A percentile compares a stretch with the other conserved stretches of the same genome.
These are phyloP conservation scores for Chalciporus pseudorubinellus DNA, from an alignment of 768 basidiomycete genomes.

Conservation along the genomic window DNA sequence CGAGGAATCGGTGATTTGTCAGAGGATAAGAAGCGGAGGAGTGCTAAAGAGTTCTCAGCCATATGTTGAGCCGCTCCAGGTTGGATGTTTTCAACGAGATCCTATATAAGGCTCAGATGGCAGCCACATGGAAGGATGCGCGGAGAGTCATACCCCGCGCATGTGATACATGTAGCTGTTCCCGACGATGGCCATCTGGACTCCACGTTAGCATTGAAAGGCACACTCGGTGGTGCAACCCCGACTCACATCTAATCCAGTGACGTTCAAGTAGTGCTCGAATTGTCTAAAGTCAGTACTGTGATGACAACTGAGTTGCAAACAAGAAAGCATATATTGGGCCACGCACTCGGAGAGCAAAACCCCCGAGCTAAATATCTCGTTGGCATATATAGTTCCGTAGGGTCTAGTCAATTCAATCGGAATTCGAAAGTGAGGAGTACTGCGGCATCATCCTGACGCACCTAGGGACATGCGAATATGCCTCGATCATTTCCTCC, in stretches of 20 bases:
- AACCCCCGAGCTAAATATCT: conserved; percentile 89
- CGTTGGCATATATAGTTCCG: conserved; percentile 86
- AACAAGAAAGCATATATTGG: conserved; percentile 4
- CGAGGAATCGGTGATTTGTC: conserved; percentile 65
- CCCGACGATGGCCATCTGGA: conserved; percentile 84
- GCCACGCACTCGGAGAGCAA: conserved; percentile 77
- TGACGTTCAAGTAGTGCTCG: conserved; percentile 83
- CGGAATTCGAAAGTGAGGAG: background rate
- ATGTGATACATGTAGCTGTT: conserved; percentile 96
- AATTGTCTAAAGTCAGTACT: conserved; percentile 97
- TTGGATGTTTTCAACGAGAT: conserved; percentile 81
- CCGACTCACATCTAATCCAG: conserved; percentile 78
- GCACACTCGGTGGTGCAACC: background rate
- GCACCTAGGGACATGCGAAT: conserved; percentile 77
- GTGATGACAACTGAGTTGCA: conserved; percentile 6
- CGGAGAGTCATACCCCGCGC: conserved; percentile 56
- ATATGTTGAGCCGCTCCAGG: conserved; percentile 87
- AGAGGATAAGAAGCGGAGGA: conserved; percentile 72
- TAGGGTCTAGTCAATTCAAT: conserved; percentile 55
- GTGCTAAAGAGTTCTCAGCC: conserved; percentile 82
- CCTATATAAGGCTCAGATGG: conserved; percentile 33
- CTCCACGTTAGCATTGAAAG: background rate
- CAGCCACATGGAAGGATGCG: background rate
- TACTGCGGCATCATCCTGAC: background rate
- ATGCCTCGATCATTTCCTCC: conserved; percentile 91